Percentiles rank a stretch among this genome's conserved stretches.
phyloP scores from a whole-genome alignment of 768 basidiomycete species.

The Chiua virens region DNA sequence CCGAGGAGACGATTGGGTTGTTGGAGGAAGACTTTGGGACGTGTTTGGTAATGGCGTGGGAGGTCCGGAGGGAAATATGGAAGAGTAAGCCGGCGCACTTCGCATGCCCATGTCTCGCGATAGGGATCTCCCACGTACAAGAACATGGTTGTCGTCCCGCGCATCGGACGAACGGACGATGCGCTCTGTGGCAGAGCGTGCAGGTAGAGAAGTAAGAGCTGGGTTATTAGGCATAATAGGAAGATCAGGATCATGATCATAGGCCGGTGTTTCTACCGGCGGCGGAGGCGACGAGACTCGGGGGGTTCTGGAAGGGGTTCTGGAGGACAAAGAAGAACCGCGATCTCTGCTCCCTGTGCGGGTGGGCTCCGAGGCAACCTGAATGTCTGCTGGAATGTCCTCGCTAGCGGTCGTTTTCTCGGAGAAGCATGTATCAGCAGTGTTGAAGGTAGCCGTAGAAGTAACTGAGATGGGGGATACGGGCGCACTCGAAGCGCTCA shows the following conservation, averaged over 20 bases:
- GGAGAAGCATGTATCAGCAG: conserved; percentile 9
- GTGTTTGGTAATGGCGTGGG: conserved; percentile 25
- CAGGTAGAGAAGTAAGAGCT: conserved; percentile 18
- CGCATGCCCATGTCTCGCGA: conserved; percentile 33
- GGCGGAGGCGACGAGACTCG: conserved; percentile 17
- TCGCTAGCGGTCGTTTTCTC: conserved; percentile 18
- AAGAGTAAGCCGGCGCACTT: conserved; percentile 34
- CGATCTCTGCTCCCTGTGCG: conserved; percentile 14
- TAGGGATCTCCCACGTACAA: conserved; percentile 32
- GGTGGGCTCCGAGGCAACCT: conserved; percentile 24
- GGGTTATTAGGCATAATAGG: conserved; percentile 11
- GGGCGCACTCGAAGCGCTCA: conserved; percentile 30
- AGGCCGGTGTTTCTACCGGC: conserved; percentile 17
- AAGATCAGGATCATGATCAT: conserved; percentile 30
- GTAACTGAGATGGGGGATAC: conserved; percentile 31
- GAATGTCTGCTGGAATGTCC: conserved; percentile 16
- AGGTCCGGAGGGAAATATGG: conserved; percentile 35
- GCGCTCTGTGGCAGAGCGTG: conserved; percentile 33
- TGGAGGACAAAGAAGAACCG: conserved; percentile 15
- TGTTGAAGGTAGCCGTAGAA: conserved; percentile 28
- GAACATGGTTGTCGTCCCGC: conserved; percentile 27
- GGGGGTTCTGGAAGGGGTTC: conserved; percentile 7
- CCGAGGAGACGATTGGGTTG: conserved; percentile 27
- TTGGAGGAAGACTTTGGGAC: conserved; percentile 23
- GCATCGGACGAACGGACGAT: conserved; percentile 28